Evolutionary conservation across 2,329 filamentous ascomycete genomes (phyloP).

Genomic region (Berkeleyomyces basicola): DNA sequence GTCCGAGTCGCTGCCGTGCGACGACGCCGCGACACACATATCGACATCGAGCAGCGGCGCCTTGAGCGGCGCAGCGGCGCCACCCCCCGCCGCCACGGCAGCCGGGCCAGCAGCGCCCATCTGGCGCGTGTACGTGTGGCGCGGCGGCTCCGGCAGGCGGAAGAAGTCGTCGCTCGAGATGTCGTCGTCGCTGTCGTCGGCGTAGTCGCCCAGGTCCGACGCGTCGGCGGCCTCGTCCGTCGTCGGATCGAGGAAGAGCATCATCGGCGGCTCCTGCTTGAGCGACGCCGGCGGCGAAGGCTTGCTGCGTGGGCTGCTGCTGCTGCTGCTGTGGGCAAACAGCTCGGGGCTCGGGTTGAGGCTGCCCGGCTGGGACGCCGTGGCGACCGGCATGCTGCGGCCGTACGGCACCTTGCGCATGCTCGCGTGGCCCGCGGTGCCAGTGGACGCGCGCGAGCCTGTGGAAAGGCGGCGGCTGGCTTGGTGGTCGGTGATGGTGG

Average conservation of each 20-base stretch:
- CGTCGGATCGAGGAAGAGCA: constrained; percentile 11
- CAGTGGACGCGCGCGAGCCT: constrained; percentile 3
- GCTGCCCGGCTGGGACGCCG: background rate
- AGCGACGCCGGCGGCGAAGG: constrained; percentile 4
- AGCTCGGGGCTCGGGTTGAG: background rate
- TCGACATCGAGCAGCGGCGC: constrained; percentile 14
- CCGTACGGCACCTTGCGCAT: constrained; percentile 10
- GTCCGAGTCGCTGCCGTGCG: constrained; percentile 2
- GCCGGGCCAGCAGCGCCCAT: background rate
- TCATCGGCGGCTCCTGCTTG: constrained; percentile 10
- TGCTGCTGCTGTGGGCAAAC: constrained; percentile 14
- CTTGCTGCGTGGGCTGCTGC: constrained; percentile 1
- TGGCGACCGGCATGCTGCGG: background rate
- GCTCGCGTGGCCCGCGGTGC: constrained; percentile 7
- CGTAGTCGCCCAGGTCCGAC: constrained; percentile 6
- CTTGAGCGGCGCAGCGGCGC: constrained; percentile 12
- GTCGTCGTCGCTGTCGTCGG: constrained; percentile 16
- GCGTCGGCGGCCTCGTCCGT: constrained; percentile 6
- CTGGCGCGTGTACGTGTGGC: constrained; percentile 2
- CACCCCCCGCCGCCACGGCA: background rate
- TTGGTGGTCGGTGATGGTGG: background rate
- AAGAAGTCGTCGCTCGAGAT: constrained; percentile 15
- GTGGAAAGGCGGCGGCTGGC: constrained; percentile 2
- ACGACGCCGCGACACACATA: constrained; percentile 2
- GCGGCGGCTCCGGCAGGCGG: constrained; percentile 13